Evolutionary conservation across 805 yeast species (phyloP).

Genomic region (Kurtzmaniella cleridarum): DNA sequence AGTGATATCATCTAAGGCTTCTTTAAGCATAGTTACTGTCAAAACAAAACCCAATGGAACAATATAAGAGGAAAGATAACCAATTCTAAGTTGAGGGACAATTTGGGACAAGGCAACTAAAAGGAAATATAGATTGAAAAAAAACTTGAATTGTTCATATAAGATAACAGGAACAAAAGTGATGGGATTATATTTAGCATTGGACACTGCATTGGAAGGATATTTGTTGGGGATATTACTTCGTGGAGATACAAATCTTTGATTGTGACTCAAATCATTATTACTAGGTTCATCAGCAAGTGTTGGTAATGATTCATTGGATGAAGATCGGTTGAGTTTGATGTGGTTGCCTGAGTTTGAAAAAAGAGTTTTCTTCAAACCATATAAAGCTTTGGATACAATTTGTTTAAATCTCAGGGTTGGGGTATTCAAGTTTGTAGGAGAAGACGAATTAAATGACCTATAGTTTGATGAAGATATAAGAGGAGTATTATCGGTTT

Average conservation of each 20-base stretch:
- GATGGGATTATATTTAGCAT: constrained; percentile 87
- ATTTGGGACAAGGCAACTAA: constrained; percentile 92
- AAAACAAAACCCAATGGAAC: constrained; percentile 94
- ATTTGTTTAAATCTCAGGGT: constrained; percentile 12
- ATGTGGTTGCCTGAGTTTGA: too few relatives aligned
- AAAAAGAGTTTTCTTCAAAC: too few relatives aligned
- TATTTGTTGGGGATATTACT: constrained; percentile 23
- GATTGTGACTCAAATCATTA: constrained; percentile 10
- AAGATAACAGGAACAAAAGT: constrained; percentile 85
- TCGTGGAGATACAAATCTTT: constrained; percentile 38
- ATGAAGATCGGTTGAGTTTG: too few relatives aligned
- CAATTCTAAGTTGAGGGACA: constrained; percentile 84
- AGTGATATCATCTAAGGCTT: constrained; percentile 89
- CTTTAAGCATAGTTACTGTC: constrained; percentile 90
- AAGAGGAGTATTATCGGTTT: constrained; percentile 25
- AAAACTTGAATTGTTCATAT: constrained; percentile 95
- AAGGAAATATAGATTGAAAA: constrained; percentile 87
- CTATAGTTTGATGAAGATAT: constrained; percentile 15
- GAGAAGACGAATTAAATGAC: constrained; percentile 9
- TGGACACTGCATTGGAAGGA: constrained; percentile 78
- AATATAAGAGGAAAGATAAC: constrained; percentile 86
- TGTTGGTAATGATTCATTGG: not conserved
- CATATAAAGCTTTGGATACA: constrained; percentile 33
- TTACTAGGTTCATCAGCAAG: not conserved
- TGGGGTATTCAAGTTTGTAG: not conserved